Base-by-base conservation (phyloP, 2,329 filamentous ascomycete species). In the Didymellaceae sp. region DNA sequence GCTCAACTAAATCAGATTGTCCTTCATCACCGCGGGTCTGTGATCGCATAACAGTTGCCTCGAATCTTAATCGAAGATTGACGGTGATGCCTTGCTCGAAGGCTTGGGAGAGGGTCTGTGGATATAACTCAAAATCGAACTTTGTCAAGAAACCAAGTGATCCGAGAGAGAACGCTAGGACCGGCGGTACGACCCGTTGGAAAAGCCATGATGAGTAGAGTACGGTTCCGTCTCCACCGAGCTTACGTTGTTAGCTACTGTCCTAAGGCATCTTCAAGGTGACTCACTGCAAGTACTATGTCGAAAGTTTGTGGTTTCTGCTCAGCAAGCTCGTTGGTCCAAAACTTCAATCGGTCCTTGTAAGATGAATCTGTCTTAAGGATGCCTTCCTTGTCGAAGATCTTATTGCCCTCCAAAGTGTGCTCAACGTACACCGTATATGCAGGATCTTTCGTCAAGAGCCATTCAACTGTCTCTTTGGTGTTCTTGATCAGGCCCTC, bases 201-300 rank as follows among this genome's bases (percentile, higher is more conserved):
- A 99, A 99, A 1, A 99, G 80, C 92, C 93, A 97, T 67, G 91
- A 96, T 4, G 93, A 90, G 68, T 96, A 97, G 9, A 99, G 79
- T 6, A 99, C 93, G 0, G 94, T 99, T n/a, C 94, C 94, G 69
- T 99, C 94, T 10, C 94, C 94, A 39, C 91, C 92, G 3, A 96
- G 82, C 75, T 78, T 34, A 20, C 38, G 11, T 24, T 10, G 10
- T 52, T 3, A 52, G 42, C 21, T 4, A 16, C 9, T 4, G 18
- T 31, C 4, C 6, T 13, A 31, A 9, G 1, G 8, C 4, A 21
- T 5, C 1, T 38, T 1, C 1, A 8, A 5, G 6, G 6, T 31
- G n/a, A 25, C 77, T 69, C 65, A 82, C 75, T 0, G 93, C 95
- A 37, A 99, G 85, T 42, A 95, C 87, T 66, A 99, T 95, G 74